phyloP scores from a whole-genome alignment of 2,329 filamentous ascomycete species.

The Didymella segeticola region DNA sequence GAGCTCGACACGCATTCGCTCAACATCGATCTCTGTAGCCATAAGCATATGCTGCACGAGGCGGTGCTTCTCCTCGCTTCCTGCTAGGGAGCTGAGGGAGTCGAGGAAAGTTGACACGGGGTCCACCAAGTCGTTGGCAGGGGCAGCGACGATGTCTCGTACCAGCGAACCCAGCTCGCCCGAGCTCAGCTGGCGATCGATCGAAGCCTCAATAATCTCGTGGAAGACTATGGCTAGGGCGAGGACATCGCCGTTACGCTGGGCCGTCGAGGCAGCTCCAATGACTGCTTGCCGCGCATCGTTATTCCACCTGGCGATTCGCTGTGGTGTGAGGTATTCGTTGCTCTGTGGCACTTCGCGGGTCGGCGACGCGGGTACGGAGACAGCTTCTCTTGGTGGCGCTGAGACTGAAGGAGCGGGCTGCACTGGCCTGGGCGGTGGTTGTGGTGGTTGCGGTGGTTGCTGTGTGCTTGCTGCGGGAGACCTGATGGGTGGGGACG shows the following conservation, averaged over 20 bases:
- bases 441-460: conserved; percentile 22
- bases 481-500: conserved; percentile 43
- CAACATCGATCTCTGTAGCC: conserved; percentile 73
- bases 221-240: conserved; percentile 78
- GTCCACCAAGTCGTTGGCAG: conserved; percentile 54
- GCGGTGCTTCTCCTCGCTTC: conserved; percentile 67
- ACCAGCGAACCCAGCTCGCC: conserved; percentile 74
- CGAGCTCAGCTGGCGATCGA: conserved; percentile 72
- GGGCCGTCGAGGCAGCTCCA: conserved; percentile 68
- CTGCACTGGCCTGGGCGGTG: conserved; percentile 25
- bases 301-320: conserved; percentile 70
- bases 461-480: conserved; percentile 32
- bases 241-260: conserved; percentile 70
- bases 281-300: conserved; percentile 72
- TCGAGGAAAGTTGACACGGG: conserved; percentile 75
- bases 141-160: conserved; percentile 72
- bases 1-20: conserved; percentile 80
- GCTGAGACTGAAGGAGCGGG: conserved; percentile 27
- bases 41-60: conserved; percentile 72
- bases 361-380: conserved; percentile 15
- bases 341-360: conserved; percentile 66
- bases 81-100: conserved; percentile 78
- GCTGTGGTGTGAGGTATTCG: conserved; percentile 74
- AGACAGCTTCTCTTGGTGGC: conserved; percentile 46
- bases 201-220: conserved; percentile 79